Evolutionary conservation across 805 yeast species (phyloP).

Genomic region (Lachancea lanzarotensis): DNA sequence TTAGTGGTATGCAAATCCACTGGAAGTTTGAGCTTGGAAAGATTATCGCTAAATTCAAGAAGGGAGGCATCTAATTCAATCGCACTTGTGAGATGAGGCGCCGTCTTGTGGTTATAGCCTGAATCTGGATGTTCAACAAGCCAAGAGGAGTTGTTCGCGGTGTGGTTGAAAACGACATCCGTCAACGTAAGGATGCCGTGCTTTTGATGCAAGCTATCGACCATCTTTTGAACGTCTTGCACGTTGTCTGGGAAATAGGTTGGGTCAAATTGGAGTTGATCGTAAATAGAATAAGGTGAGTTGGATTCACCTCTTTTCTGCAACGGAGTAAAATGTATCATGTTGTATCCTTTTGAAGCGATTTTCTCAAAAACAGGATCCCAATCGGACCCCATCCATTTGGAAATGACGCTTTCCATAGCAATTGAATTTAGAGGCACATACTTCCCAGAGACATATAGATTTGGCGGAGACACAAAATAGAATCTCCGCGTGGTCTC

Average conservation of each 20-base stretch:
- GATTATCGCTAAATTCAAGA: conserved; percentile 52
- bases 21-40: conserved; percentile 58
- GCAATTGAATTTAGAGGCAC: conserved; percentile 73
- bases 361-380: conserved; percentile 53
- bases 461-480: conserved; percentile 75
- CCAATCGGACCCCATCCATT: conserved; percentile 89
- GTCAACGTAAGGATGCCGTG: conserved; percentile 70
- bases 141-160: conserved; percentile 89
- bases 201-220: conserved; percentile 43
- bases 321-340: conserved; percentile 94
- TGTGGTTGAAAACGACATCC: conserved; percentile 91
- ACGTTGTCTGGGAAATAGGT: conserved; percentile 45
- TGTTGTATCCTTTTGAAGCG: conserved; percentile 76
- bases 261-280: conserved; percentile 76
- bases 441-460: conserved; percentile 48
- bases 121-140: conserved; percentile 78
- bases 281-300: conserved; percentile 89
- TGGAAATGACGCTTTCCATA: conserved; percentile 79
- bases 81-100: conserved; percentile 83
- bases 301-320: conserved; percentile 84
- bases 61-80: conserved; percentile 73
- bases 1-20: conserved; percentile 41
- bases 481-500: conserved; percentile 54
- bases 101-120: conserved; percentile 79
- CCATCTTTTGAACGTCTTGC: conserved; percentile 48